Percentiles rank a stretch among this genome's conserved stretches.
Conservation (phyloP, 2,329 filamentous ascomycete genomes). For the Calonectria pseudoreteaudii region DNA sequence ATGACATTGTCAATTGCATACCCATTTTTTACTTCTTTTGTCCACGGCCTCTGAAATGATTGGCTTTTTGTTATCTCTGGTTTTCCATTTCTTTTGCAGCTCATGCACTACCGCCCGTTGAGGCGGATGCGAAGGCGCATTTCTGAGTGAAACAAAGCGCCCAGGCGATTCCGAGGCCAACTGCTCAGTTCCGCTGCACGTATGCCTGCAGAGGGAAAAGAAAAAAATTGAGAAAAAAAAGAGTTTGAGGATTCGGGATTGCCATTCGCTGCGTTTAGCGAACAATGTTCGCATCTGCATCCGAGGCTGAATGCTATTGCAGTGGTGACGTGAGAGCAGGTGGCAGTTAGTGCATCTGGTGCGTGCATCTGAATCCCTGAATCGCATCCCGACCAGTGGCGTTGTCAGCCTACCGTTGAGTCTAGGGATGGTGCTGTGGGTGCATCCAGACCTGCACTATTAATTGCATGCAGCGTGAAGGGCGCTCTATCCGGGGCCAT, state of each 20-base stretch:
- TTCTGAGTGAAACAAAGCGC: neutral
- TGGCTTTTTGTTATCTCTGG: neutral
- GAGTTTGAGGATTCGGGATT: neutral
- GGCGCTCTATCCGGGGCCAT: neutral
- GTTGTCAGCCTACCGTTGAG: neutral
- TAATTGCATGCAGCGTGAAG: neutral
- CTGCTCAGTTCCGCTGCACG: neutral
- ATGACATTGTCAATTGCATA: neutral
- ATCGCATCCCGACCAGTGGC: conserved; percentile 5
- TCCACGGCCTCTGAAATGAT: neutral
- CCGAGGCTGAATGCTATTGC: neutral
- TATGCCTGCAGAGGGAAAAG: neutral
- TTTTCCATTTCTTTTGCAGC: neutral
- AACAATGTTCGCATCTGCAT: neutral
- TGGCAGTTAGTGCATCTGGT: neutral
- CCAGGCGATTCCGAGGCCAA: neutral
- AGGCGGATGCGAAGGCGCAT: neutral
- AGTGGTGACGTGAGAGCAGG: neutral
- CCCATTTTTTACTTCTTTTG: neutral
- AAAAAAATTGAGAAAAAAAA: too few species aligned
- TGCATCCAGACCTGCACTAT: neutral
- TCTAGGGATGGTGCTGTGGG: neutral
- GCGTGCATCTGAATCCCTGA: neutral
- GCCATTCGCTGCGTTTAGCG: neutral
- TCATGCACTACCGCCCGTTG: neutral